Evolutionary conservation across 257 asterid genomes (phyloP), one percentile per base, ranked within the genome.

Genomic region (Ligustrum vulgare): DNA sequence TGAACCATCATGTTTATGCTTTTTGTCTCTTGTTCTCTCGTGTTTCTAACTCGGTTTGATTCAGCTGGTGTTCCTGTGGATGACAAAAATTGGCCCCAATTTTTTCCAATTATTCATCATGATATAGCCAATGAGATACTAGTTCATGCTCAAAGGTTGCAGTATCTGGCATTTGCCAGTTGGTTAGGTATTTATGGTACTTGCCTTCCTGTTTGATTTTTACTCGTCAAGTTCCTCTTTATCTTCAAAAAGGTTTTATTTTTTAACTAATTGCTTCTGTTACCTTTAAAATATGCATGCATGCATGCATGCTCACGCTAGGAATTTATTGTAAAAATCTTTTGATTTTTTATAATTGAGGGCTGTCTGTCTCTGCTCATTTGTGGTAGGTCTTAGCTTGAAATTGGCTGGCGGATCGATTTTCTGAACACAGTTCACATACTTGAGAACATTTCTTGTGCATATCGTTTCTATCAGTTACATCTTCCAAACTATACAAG

Each of bases 81-180:
- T 76, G 83, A 89, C 65, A 82, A 72, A 67, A 89, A 87, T 56
- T 89, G 94, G 94, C 94, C 94, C 43, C 91, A 91, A 20, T 84
- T 85, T 82, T 87, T 87, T 15, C 91, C 90, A 18, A 85, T 89
- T 45, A 89, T 86, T 73, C 90, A 87, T 73, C 90, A 89, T 74
- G 91, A 89, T 76, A 87, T 89, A 83, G 85, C 93, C 73, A 89
- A 85, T 67, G 93, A 89, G 75, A 89, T 89, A 69, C 93, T 91
- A 70, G 86, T 82, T 69, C 85, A 83, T 72, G 88, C 91, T 79
- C 93, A 85, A 85, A 84, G 82, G 86, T 78, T 89, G 87, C 93
- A 89, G 83, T 89, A 89, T 81, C 84, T 89, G 84, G 93, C 93
- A 43, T 89, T 89, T 77, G 90, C 91, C n/a, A 87, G 89, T 76